Base-by-base conservation (phyloP, 73 alveolate genomes). In the Paraurostyla sp. region DNA sequence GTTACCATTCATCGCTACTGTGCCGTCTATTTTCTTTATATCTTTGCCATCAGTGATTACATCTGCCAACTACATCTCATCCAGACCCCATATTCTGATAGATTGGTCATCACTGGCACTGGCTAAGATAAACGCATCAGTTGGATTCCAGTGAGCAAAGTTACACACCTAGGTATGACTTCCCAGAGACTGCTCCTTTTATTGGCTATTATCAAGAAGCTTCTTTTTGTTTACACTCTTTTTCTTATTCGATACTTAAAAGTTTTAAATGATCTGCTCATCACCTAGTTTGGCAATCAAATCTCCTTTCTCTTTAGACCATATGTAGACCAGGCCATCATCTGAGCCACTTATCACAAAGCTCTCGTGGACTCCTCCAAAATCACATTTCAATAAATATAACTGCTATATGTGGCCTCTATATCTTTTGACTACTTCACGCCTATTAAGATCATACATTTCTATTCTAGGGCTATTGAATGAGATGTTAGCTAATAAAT, bases 321-420 rank as follows among this genome's bases (percentile, higher is more conserved):
- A 94, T 36, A 94, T 27, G 73, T 86, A 87, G 13, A 94, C 90
- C 25, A 6, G 40, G 20, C 93, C 82, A 80, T 92, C 95, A 80
- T 94, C 96, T 46, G 95, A 76, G 22, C 98, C 98, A 91, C 94
- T 81, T 42, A 94, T 33, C 18, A 94, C 91, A 71, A 81, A 91
- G 59, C 88, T 84, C 18, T 94, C 96, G 60, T 81, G 78, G 35
- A 50, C 90, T 22, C 96, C 98, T 65, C 93, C 98, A 65, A 94
- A 94, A 60, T 83, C 76, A 68, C 98, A 94, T 69, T 87, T 86
- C 4, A 94, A 59, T 60, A 89, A 85, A 89, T 52, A 80, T n/a
- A 46, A 49, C 49, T 52, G 42, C 82, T 94, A 93, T 23, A 42
- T 32, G 62, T 94, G 96, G 22, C 96, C 98, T 60, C 18, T 82